Evolutionary conservation across 164 flowering plant species (phyloP).

Genomic region (Dillenia suffruticosa): DNA sequence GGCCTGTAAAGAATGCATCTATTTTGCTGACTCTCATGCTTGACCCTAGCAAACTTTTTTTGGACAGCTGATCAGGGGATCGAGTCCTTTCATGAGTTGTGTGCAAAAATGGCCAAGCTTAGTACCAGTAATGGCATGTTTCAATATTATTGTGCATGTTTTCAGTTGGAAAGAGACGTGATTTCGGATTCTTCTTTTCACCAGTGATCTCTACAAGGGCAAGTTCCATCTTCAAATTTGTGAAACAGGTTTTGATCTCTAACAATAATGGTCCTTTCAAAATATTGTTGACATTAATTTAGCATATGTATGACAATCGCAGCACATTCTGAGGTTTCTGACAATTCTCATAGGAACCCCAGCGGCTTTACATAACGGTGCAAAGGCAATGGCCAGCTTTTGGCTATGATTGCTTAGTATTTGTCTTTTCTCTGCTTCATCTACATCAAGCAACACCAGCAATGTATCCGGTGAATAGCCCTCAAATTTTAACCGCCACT

Average conservation of each 20-base stretch:
- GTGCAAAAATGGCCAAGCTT: too few species aligned
- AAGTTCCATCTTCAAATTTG: conserved; percentile 68
- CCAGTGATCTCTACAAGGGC: conserved; percentile 86
- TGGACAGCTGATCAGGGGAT: too few species aligned
- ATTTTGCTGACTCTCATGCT: too few species aligned
- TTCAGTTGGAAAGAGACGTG: not conserved
- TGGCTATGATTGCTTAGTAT: conserved; percentile 63
- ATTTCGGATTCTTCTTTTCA: conserved; percentile 20
- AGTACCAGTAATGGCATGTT: too few species aligned
- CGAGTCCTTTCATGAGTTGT: too few species aligned
- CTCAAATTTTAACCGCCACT: conserved; percentile 81
- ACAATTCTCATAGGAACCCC: conserved; percentile 58
- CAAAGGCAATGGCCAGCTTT: conserved; percentile 78
- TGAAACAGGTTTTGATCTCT: conserved; percentile 76
- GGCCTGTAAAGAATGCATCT: too few species aligned
- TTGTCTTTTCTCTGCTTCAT: conserved; percentile 66
- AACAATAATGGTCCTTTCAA: conserved; percentile 50
- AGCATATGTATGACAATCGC: conserved; percentile 70
- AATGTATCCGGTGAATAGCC: conserved; percentile 71
- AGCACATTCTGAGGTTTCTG: conserved; percentile 77
- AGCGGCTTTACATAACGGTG: conserved; percentile 44
- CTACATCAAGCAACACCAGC: conserved; percentile 51
- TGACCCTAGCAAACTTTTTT: too few species aligned
- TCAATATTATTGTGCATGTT: too few species aligned
- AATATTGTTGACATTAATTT: conserved; percentile 54